A percentile compares a stretch with the other conserved stretches of the same genome.
These are phyloP conservation scores for Trichoderma koningiopsis DNA, from an alignment of 2,329 filamentous ascomycete species.

Conservation along the genomic window DNA sequence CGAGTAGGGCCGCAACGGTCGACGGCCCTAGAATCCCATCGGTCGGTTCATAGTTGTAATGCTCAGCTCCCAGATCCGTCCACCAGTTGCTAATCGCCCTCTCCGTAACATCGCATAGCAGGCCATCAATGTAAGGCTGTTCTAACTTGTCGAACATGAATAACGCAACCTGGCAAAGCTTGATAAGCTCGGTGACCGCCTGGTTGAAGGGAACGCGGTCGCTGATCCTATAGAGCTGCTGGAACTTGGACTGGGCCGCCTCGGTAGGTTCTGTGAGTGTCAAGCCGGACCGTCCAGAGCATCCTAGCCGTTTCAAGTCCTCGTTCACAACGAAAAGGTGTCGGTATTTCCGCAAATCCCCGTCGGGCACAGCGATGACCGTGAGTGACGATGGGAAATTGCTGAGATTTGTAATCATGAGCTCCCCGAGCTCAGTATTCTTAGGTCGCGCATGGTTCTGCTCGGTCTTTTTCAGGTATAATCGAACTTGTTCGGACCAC, in stretches of 20 bases:
- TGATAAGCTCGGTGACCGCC: constrained; percentile 85
- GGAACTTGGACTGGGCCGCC: constrained; percentile 87
- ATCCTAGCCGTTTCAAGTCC: constrained; percentile 87
- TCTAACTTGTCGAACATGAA: constrained; percentile 85
- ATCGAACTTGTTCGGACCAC: constrained; percentile 77
- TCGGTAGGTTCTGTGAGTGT: constrained; percentile 75
- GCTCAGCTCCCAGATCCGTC: constrained; percentile 87
- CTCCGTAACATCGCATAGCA: constrained; percentile 93
- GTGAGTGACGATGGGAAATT: constrained; percentile 89
- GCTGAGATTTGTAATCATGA: constrained; percentile 94
- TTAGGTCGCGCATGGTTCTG: constrained; percentile 83
- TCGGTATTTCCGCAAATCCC: constrained; percentile 77
- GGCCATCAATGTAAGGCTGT: constrained; percentile 85
- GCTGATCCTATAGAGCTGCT: constrained; percentile 84
- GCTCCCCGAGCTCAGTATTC: constrained; percentile 76
- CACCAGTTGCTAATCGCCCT: constrained; percentile 92
- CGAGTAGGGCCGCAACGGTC: constrained; percentile 84
- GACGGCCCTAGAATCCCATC: constrained; percentile 92
- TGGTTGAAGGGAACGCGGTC: constrained; percentile 77
- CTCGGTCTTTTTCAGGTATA: constrained; percentile 85
- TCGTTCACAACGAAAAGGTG: constrained; percentile 92
- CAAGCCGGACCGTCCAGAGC: constrained; percentile 85
- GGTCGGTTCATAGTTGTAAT: constrained; percentile 88
- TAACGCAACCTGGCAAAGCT: constrained; percentile 85
- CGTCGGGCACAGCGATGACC: constrained; percentile 86